Base-by-base conservation (phyloP, 495 filamentous ascomycete species). In the Aspergillus bertholletiae region DNA sequence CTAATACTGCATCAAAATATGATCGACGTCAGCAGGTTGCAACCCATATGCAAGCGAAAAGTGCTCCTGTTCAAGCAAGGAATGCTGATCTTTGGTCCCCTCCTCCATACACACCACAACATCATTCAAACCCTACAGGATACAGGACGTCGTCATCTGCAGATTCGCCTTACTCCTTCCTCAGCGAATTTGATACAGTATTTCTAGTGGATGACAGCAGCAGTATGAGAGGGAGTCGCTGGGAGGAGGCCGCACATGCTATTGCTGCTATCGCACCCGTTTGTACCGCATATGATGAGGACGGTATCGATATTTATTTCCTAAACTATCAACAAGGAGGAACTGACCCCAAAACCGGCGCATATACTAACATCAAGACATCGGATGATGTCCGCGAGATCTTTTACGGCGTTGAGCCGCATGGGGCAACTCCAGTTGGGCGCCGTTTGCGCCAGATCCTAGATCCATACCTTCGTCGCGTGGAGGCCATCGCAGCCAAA, bases 261-360 rank as follows among this genome's bases (percentile, higher is more conserved):
- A 81, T 98, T 9, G 74, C 82, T 18, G 77, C 82, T 51, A 92
- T 98, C 69, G 81, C 93, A 0, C 89, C 88, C 0, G 87, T 97
- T 64, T 96, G 92, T 73, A 89, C 90, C 1, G 69, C 78, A 35
- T 85, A 90, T 74, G 92, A 97, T 69, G 59, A 71, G 11, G 91
- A 97, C 70, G 94, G 94, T n/a, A 87, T 98, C 57, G 94, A 97
- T 70, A 79, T 98, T 61, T 88, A 88, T 77, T 98, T 98, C 73
- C 79, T 98, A 30, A 97, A 98, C 77, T 73, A 79, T 57, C 72
- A 64, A 15, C 62, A 48, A 15, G 58, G 72, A 43, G 57, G 51
- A 4, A 40, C 32, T 21, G 45, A 61, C 20, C 54, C 44, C 7
- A 41, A 66, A 60, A 75, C 59, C 4, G 62, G 70, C 13, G 76